phyloP scores from a whole-genome alignment of 768 basidiomycete genomes.

The Russula griseocarnosa region DNA sequence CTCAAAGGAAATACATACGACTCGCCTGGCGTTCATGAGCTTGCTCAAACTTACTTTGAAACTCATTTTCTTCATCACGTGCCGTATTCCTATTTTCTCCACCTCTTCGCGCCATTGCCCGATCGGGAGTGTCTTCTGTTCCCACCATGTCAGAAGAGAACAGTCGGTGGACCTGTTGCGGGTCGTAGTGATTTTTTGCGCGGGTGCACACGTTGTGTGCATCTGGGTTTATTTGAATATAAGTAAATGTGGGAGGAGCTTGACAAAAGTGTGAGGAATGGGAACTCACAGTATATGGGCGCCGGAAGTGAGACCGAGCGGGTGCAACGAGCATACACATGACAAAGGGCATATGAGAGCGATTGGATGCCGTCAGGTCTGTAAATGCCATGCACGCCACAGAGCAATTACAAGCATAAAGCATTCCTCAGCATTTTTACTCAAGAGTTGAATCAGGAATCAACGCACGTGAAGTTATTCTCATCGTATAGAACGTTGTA shows the following conservation, averaged over 20 bases:
- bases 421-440: not conserved
- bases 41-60: constrained; percentile 47
- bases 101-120: constrained; percentile 28
- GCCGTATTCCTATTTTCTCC: constrained; percentile 3
- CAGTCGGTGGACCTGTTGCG: constrained; percentile 48
- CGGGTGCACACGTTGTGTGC: constrained; percentile 73
- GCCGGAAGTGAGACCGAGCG: constrained; percentile 79
- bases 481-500: constrained; percentile 50
- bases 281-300: constrained; percentile 65
- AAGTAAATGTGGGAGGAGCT: not conserved
- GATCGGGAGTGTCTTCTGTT: constrained; percentile 33
- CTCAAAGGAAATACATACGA: too few relatives aligned
- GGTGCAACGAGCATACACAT: constrained; percentile 77
- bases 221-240: constrained; percentile 39
- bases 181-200: constrained; percentile 75
- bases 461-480: constrained; percentile 54
- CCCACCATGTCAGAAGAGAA: constrained; percentile 41
- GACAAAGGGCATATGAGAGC: constrained; percentile 68
- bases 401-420: too few relatives aligned
- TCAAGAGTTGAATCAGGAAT: not conserved
- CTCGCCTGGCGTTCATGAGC: constrained; percentile 37
- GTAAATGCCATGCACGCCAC: not conserved
- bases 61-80: constrained; percentile 11
- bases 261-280: too few relatives aligned
- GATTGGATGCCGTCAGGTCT: constrained; percentile 66